Base-by-base conservation (phyloP, 768 basidiomycete genomes). In the Mycena galopus region DNA sequence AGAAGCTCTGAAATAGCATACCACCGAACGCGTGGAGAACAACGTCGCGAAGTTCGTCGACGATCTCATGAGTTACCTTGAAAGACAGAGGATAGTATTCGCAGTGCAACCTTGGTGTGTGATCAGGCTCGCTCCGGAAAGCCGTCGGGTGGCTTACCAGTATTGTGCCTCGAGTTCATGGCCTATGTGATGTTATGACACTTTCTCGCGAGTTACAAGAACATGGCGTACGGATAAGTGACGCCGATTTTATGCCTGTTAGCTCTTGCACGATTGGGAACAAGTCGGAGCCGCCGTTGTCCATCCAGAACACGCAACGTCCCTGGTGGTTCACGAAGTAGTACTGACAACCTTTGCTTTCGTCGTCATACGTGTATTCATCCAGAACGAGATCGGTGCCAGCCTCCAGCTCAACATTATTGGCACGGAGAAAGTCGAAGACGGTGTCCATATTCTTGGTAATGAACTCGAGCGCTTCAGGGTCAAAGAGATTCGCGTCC, bases 261-360 rank as follows among this genome's bases (percentile, higher is more conserved):
- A 83, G 78, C 39, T 86, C 81, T 50, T n/a, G 8, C 47, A n/a
- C 23, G 47, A 50, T n/a, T 29, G 64, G 68, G 35, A 90, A 75
- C 55, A 56, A 63, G 0, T 67, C 53, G 0, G 84, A 82, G 0
- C 85, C 77, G 70, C 84, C 87, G 0, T 81, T 72, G 55, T 91
- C 85, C 37, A 91, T 67, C 84, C 88, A 92, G 72, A 92, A 92
- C 16, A 91, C 78, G 21, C 79, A 76, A n/a, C 87, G 84, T 1
- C 79, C 78, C 2, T 74, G 25, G 57, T 90, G 88, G 69, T 89
- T 83, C 33, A 77, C 75, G 32, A 77, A 82, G 65, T 83, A 77
- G 71, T 77, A 82, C 17, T 72, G 74, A 67, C 73, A 50, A 25
- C 65, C 68, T 23, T 33, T 50, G 21, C n/a, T 50, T 4, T 12